Evolutionary conservation across 768 basidiomycete genomes (phyloP).

Genomic region (Chiua virens): DNA sequence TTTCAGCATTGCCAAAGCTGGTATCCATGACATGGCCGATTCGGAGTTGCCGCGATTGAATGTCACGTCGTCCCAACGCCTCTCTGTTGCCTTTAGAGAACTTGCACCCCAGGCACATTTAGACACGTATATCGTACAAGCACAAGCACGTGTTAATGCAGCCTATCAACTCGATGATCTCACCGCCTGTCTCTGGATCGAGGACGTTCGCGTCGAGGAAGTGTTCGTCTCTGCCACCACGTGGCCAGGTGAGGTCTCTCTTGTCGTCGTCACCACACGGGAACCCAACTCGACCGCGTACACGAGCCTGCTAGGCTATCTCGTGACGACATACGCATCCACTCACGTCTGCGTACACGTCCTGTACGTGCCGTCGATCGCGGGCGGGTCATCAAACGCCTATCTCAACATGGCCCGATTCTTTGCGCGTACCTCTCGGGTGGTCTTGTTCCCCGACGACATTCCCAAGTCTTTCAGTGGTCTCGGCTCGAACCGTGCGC

Average conservation of each 20-base stretch:
- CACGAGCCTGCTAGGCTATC: constrained; percentile 15
- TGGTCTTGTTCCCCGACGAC: constrained; percentile 54
- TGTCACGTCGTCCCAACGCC: constrained; percentile 31
- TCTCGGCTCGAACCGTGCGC: constrained; percentile 17
- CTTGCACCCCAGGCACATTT: constrained; percentile 28
- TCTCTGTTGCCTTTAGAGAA: constrained; percentile 37
- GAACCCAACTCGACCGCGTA: constrained; percentile 28
- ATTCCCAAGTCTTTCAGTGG: constrained; percentile 19
- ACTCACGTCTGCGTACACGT: constrained; percentile 45
- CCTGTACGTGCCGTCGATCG: constrained; percentile 40
- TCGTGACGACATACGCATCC: constrained; percentile 7
- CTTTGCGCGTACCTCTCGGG: constrained; percentile 47
- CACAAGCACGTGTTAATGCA: background rate
- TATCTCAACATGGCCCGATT: constrained; percentile 66
- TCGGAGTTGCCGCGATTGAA: constrained; percentile 22
- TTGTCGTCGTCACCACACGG: constrained; percentile 44
- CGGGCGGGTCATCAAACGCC: constrained; percentile 44
- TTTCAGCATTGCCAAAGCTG: background rate
- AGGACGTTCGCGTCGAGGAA: constrained; percentile 35
- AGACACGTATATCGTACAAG: constrained; percentile 38
- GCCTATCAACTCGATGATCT: constrained; percentile 13
- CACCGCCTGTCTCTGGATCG: constrained; percentile 53
- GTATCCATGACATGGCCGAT: background rate
- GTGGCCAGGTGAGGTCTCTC: constrained; percentile 54
- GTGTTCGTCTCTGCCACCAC: constrained; percentile 36